Conservation (phyloP, 225 moss, liverwort and hornwort genomes). For the Pleurozium schreberi region DNA sequence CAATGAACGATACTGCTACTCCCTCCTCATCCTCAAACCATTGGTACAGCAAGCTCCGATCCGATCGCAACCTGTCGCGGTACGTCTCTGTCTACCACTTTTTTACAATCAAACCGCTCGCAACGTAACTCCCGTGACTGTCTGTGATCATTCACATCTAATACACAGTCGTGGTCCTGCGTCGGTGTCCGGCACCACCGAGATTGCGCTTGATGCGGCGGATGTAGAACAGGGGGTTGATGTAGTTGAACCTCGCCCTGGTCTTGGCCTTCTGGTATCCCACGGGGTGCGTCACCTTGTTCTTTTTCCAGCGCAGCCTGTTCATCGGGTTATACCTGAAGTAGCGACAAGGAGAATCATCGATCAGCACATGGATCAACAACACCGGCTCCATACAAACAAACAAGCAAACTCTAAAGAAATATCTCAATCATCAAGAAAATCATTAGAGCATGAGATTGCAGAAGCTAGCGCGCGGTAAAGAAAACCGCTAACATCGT, state of each 20-base stretch:
- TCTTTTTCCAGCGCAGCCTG: constrained; percentile 34
- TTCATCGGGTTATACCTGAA: constrained; percentile 31
- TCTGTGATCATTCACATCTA: background rate
- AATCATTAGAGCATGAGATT: too few species aligned
- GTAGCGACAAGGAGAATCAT: background rate
- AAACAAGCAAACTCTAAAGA: too few species aligned
- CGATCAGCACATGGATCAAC: background rate
- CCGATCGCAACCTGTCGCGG: background rate
- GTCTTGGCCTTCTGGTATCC: constrained; percentile 27
- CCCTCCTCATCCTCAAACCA: too few species aligned
- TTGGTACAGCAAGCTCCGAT: background rate
- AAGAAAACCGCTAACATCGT: background rate
- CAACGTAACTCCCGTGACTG: too few species aligned
- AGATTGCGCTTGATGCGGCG: constrained; percentile 28
- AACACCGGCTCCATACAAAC: too few species aligned
- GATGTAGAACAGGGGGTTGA: constrained; percentile 27
- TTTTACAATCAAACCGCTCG: background rate
- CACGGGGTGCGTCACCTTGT: constrained; percentile 20
- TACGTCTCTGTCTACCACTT: too few species aligned
- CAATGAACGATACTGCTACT: background rate
- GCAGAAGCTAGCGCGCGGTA: too few species aligned
- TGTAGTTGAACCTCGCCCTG: constrained; percentile 24
- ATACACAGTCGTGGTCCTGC: constrained; percentile 11
- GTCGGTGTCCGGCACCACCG: constrained; percentile 1
- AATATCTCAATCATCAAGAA: background rate